Conservation (phyloP, 2,329 filamentous ascomycete genomes). For the Malbranchea zuffiana region DNA sequence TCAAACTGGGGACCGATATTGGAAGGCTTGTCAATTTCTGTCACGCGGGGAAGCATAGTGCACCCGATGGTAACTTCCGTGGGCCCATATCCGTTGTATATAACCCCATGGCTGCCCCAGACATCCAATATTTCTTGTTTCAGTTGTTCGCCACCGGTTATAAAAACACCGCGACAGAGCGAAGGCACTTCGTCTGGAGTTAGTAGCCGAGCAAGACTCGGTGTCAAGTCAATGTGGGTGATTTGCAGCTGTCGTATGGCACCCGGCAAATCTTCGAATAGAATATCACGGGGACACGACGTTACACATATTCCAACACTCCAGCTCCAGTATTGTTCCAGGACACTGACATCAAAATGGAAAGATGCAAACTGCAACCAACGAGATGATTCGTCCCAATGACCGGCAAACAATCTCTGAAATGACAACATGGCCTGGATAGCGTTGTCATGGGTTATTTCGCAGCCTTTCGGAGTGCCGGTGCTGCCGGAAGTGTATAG, state of each 20-base stretch:
- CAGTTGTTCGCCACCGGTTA: constrained; percentile 79
- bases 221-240: constrained; percentile 86
- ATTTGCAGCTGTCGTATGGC: constrained; percentile 63
- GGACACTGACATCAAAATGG: constrained; percentile 85
- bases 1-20: constrained; percentile 82
- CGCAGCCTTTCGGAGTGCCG: constrained; percentile 74
- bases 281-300: constrained; percentile 68
- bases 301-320: constrained; percentile 77
- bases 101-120: constrained; percentile 69
- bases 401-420: constrained; percentile 60
- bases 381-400: constrained; percentile 62
- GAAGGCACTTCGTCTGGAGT: constrained; percentile 71
- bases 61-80: constrained; percentile 90
- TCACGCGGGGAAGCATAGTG: constrained; percentile 78
- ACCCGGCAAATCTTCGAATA: constrained; percentile 69
- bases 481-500: constrained; percentile 84
- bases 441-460: constrained; percentile 78
- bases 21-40: constrained; percentile 63
- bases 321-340: constrained; percentile 96
- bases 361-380: constrained; percentile 93
- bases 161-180: constrained; percentile 74
- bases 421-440: constrained; percentile 87
- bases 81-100: constrained; percentile 88
- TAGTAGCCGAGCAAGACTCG: constrained; percentile 68
- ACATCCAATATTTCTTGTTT: constrained; percentile 79